A percentile compares a stretch with the other conserved stretches of the same genome.
Evolutionary conservation across 2,329 filamentous ascomycete species (phyloP).

Genomic region (Xylariomycetidae sp.): DNA sequence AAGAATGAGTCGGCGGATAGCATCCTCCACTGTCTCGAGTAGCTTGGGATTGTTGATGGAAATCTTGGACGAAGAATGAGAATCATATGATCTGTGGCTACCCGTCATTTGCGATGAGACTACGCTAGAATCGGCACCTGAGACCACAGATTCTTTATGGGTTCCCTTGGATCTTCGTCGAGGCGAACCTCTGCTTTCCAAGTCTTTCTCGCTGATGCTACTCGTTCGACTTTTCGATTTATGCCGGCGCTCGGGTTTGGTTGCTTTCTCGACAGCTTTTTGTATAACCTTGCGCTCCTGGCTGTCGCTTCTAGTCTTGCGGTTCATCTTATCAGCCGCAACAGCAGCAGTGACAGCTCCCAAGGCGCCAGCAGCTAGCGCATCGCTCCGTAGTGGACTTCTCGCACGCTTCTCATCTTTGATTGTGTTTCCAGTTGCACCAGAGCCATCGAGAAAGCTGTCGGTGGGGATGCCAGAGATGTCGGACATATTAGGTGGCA

Average conservation of each 20-base stretch:
- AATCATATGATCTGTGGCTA: constrained; percentile 52
- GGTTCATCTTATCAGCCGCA: constrained; percentile 37
- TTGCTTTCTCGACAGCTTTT: constrained; percentile 32
- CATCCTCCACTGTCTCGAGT: constrained; percentile 87
- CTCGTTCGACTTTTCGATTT: constrained; percentile 47
- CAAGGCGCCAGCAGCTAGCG: constrained; percentile 33
- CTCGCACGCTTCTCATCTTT: constrained; percentile 33
- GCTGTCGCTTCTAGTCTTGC: constrained; percentile 39
- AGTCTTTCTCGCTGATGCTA: constrained; percentile 43
- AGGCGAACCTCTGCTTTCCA: constrained; percentile 41
- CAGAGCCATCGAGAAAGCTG: constrained; percentile 58
- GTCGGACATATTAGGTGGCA: constrained; percentile 68
- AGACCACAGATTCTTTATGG: constrained; percentile 49
- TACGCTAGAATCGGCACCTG: constrained; percentile 49
- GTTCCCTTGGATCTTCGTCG: constrained; percentile 47
- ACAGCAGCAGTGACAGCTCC: constrained; percentile 34
- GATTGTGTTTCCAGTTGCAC: constrained; percentile 32
- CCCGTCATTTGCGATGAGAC: constrained; percentile 49
- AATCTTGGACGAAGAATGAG: constrained; percentile 55
- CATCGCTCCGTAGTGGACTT: constrained; percentile 37
- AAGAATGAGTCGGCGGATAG: constrained; percentile 81
- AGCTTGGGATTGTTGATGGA: constrained; percentile 91
- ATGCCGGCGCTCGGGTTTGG: constrained; percentile 46
- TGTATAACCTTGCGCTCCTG: constrained; percentile 35
- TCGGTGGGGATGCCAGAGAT: constrained; percentile 71